These are phyloP conservation scores for Gossypium raimondii DNA, from an alignment of 345 rosid species.

Conservation along the genomic window DNA sequence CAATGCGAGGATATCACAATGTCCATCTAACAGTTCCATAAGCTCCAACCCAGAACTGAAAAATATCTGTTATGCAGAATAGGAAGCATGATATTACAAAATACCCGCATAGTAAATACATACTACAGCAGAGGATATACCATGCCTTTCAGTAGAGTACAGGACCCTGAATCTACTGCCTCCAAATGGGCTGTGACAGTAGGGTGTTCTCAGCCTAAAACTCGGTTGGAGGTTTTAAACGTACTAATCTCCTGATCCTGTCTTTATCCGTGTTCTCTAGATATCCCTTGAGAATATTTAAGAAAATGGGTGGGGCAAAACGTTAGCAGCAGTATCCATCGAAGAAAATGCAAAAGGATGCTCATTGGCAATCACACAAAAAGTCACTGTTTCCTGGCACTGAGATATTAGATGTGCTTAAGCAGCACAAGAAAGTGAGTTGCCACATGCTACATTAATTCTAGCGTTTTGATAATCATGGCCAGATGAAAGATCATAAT, in stretches of 20 bases:
- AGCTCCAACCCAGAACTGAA: background rate
- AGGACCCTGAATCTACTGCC: too few species aligned
- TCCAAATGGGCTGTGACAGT: too few species aligned
- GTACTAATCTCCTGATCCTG: background rate
- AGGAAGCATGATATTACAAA: background rate
- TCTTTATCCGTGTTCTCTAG: too few species aligned
- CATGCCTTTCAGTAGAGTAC: too few species aligned
- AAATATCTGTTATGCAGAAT: background rate
- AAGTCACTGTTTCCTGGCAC: background rate
- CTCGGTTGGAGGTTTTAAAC: too few species aligned
- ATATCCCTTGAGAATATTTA: too few species aligned
- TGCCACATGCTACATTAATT: background rate
- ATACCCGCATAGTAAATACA: too few species aligned
- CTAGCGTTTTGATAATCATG: background rate
- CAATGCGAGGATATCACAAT: background rate
- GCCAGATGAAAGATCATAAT: background rate
- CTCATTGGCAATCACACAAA: constrained; percentile 1
- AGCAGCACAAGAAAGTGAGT: background rate
- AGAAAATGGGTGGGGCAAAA: too few species aligned
- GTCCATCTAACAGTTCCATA: background rate
- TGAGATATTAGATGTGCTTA: background rate
- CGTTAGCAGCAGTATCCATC: too few species aligned
- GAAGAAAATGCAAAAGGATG: background rate
- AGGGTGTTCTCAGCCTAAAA: too few species aligned
- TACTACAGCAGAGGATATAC: too few species aligned